Evolutionary conservation across 1,284 basidiomycete genomes (phyloP).

Genomic region (Gymnopus androsaceus): DNA sequence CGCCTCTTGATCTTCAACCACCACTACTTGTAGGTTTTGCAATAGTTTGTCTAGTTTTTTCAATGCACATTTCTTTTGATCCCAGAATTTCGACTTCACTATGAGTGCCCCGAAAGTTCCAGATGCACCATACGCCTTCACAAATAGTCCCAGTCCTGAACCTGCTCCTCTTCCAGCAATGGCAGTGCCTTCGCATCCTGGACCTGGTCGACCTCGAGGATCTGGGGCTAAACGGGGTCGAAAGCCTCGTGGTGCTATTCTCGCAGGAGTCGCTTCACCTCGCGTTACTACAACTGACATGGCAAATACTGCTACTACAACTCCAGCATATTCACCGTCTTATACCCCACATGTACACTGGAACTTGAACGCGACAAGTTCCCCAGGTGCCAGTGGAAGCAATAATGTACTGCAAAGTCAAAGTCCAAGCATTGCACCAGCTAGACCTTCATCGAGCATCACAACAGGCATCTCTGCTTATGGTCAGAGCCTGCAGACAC

Average conservation of each 20-base stretch:
- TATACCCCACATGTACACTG: slow-evolving; percentile 46
- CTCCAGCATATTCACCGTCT: slow-evolving; percentile 19
- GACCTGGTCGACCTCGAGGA: slow-evolving; percentile 42
- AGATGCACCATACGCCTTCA: slow-evolving; percentile 15
- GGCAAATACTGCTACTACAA: slow-evolving; percentile 12
- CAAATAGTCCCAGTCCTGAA: slow-evolving; percentile 15
- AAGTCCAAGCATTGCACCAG: slow-evolving; percentile 12
- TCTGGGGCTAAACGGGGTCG: slow-evolving; percentile 57
- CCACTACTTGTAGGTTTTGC: no score
- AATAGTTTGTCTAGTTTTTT: no score
- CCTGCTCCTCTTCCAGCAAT: slow-evolving; percentile 27
- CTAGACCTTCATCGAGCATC: slow-evolving; percentile 10
- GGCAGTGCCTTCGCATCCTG: slow-evolving; percentile 18
- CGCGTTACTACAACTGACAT: slow-evolving; percentile 21
- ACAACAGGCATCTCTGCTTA: slow-evolving; percentile 13
- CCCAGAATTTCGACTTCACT: background rate
- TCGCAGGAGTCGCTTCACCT: slow-evolving; percentile 31
- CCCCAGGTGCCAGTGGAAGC: slow-evolving; percentile 14
- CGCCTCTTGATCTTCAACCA: no score
- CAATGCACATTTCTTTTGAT: no score
- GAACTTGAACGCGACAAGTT: slow-evolving; percentile 27
- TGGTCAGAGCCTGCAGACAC: slow-evolving; percentile 1
- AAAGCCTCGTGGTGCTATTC: slow-evolving; percentile 49
- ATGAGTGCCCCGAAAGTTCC: slow-evolving; percentile 8
- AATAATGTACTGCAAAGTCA: slow-evolving; percentile 7